Percentiles rank a stretch among this genome's conserved stretches.
Evolutionary conservation across 768 basidiomycete species (phyloP).

Genomic region (Leccinum rimulosum): DNA sequence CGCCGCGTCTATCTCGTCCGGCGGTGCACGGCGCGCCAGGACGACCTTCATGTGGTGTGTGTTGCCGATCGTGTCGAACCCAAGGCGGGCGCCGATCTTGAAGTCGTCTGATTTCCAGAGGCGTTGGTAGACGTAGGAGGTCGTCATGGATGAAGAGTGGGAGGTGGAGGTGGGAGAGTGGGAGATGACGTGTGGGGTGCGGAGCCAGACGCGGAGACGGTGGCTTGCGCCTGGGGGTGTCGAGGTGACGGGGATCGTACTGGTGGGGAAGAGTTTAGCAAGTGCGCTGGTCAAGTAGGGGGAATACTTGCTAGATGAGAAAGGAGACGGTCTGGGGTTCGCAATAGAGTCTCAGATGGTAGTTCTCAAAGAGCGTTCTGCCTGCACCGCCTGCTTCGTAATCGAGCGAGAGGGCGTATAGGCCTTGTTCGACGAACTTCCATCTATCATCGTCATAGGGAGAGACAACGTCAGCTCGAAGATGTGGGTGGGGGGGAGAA

Average conservation of each 20-base stretch:
- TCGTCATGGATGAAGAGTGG: conserved; percentile 26
- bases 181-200: conserved; percentile 33
- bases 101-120: conserved; percentile 64
- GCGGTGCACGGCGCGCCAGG: conserved; percentile 35
- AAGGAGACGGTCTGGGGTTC: conserved; percentile 55
- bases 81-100: conserved; percentile 55
- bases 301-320: conserved; percentile 53
- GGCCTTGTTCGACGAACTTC: conserved; percentile 40
- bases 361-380: conserved; percentile 49
- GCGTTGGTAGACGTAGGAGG: conserved; percentile 60
- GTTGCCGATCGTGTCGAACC: conserved; percentile 49
- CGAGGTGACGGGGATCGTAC: conserved; percentile 54
- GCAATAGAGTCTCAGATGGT: conserved; percentile 50
- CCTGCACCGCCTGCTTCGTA: conserved; percentile 67
- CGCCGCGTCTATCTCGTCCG: neutral
- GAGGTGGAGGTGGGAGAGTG: conserved; percentile 23
- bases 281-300: neutral
- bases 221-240: conserved; percentile 57
- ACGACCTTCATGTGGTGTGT: conserved; percentile 37
- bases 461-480: neutral
- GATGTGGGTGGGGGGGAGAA: neutral
- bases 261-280: conserved; percentile 18
- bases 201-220: conserved; percentile 63
- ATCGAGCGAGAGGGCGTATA: conserved; percentile 57
- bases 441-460: conserved; percentile 39